Conservation (phyloP, 352 stramenopile genomes). For the Stramenopiles sp. region DNA sequence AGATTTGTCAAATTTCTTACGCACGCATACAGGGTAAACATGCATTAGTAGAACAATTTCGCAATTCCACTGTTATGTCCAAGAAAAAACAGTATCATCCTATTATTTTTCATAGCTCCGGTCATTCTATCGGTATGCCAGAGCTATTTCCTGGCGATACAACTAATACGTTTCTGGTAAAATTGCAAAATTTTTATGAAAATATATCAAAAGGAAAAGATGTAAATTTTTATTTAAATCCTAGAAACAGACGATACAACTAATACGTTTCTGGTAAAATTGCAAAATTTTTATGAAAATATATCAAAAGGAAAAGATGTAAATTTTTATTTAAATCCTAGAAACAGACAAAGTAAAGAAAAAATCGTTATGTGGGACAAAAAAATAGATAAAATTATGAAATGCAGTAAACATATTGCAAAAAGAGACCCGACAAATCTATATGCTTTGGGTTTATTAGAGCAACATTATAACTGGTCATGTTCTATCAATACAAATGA, state of each 20-base stretch:
- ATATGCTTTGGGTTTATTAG: not conserved
- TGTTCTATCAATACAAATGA: not conserved
- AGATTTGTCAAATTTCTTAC: conserved; percentile 92
- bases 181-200: too few species aligned
- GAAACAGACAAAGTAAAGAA: not conserved
- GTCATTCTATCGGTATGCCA: conserved; percentile 9
- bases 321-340: too few species aligned
- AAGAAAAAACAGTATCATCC: conserved; percentile 75
- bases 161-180: too few species aligned
- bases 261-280: too few species aligned
- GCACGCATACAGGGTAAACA: conserved; percentile 76
- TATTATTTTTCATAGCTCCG: conserved; percentile 60
- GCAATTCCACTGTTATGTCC: conserved; percentile 85
- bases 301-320: too few species aligned
- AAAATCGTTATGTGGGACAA: not conserved
- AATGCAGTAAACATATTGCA: not conserved
- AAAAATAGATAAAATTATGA: not conserved
- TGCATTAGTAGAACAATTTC: conserved; percentile 92
- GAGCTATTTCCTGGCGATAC: not conserved
- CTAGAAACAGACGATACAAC: not conserved
- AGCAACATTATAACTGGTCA: not conserved
- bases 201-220: too few species aligned
- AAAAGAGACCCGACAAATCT: not conserved
- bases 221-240: too few species aligned
- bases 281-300: too few species aligned